Evolutionary conservation across 2,329 filamentous ascomycete genomes (phyloP).

Genomic region (Pyrenophora tritici-repentis): DNA sequence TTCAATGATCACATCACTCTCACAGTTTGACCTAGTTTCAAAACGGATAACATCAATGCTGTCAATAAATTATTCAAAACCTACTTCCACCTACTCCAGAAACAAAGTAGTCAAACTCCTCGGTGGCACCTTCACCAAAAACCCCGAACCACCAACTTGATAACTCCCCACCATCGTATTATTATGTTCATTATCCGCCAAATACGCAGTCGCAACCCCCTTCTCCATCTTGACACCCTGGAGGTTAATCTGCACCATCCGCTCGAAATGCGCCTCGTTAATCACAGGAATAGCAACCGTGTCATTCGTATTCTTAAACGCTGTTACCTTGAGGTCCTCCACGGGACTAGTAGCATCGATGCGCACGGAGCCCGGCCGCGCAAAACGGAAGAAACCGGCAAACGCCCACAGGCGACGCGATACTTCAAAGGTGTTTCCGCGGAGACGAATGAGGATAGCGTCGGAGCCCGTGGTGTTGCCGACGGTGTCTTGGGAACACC

Average conservation of each 20-base stretch:
- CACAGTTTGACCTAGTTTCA: too few species aligned
- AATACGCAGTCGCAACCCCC: slow-evolving; percentile 3
- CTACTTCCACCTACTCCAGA: slow-evolving; percentile 1
- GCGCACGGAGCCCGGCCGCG: slow-evolving; percentile 43
- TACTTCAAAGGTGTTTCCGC: slow-evolving; percentile 32
- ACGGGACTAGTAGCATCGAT: slow-evolving; percentile 35
- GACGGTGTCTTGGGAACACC: slow-evolving; percentile 45
- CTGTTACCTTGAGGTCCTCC: slow-evolving; percentile 29
- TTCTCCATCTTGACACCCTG: background rate
- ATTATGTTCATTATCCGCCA: slow-evolving; percentile 12
- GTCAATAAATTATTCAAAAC: too few species aligned
- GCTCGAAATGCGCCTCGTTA: slow-evolving; percentile 30
- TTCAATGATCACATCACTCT: too few species aligned
- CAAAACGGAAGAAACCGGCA: slow-evolving; percentile 44
- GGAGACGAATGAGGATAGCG: slow-evolving; percentile 26
- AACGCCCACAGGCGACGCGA: slow-evolving; percentile 47
- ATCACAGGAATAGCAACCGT: slow-evolving; percentile 37
- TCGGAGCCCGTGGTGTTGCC: slow-evolving; percentile 27
- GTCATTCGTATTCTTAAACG: slow-evolving; percentile 35
- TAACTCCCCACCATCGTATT: slow-evolving; percentile 10
- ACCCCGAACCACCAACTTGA: background rate
- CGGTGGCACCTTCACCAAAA: background rate
- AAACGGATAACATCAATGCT: too few species aligned
- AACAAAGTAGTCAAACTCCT: slow-evolving; percentile 11
- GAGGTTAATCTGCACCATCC: slow-evolving; percentile 5